Conservation (phyloP, 164 flowering plant genomes). For the Platanus orientalis region DNA sequence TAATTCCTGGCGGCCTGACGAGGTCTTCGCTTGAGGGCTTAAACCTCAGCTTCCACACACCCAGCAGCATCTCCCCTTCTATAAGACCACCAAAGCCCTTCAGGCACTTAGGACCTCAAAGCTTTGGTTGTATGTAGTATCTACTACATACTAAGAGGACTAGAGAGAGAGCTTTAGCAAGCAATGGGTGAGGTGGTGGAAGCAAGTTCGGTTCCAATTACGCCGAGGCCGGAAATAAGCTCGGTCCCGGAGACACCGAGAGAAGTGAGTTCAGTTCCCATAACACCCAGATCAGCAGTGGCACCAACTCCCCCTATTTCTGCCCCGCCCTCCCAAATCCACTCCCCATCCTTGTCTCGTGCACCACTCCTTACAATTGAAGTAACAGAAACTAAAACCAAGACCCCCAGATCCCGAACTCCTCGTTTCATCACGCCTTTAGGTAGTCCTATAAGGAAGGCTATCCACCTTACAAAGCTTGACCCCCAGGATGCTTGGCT, state of each 20-base stretch:
- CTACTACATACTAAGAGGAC: too few species aligned
- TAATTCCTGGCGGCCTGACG: too few species aligned
- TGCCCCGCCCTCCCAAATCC: slow-evolving; percentile 20
- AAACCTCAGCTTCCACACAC: too few species aligned
- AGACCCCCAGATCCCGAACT: slow-evolving; percentile 14
- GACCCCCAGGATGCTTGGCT: slow-evolving; percentile 72
- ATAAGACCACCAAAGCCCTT: too few species aligned
- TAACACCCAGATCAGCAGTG: neutral
- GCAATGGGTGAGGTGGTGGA: neutral
- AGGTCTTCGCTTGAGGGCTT: too few species aligned
- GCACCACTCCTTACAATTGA: slow-evolving; percentile 15
- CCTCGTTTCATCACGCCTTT: slow-evolving; percentile 38
- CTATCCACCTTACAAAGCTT: slow-evolving; percentile 46
- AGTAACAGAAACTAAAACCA: neutral
- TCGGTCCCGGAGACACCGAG: too few species aligned
- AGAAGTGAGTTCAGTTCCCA: neutral
- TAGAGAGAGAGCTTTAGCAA: too few species aligned
- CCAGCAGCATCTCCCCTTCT: too few species aligned
- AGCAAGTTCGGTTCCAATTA: neutral
- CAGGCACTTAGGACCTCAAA: too few species aligned
- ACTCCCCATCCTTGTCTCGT: slow-evolving; percentile 25
- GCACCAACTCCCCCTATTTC: slow-evolving; percentile 7
- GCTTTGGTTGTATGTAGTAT: too few species aligned
- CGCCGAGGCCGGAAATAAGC: neutral
- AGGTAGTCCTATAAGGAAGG: slow-evolving; percentile 54